Evolutionary conservation across 495 filamentous ascomycete species (phyloP), one percentile per base, ranked within the genome.

Genomic region (Penicillium steckii): DNA sequence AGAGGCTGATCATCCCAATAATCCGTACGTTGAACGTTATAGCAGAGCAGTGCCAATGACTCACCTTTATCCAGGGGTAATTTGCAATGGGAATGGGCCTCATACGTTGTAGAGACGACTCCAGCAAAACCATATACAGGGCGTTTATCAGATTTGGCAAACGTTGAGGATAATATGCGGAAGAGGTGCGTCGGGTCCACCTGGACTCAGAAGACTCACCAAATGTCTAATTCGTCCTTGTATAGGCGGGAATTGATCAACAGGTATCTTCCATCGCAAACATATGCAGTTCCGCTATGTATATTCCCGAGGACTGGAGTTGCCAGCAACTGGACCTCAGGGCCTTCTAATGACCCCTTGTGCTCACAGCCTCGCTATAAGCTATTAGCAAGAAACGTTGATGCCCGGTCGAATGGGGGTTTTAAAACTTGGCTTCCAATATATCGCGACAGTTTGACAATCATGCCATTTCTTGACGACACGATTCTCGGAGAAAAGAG

Each of bases 401-500:
- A 6, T 5, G 12, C 33, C 38, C 26, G 19, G 42, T 8, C 43
- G 27, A 3, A 15, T 43, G 1, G 17, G 24, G 5, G 30, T 17
- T 7, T 51, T 43, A 32, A 44, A 21, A 51, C 48, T 23, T n/a
- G 24, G 18, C 17, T 15, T 30, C 26, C 38, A 4, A 44, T 51
- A 0, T 44, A 44, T 21, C 40, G n/a, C 10, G 48, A 51, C 18
- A 17, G 12, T 2, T n/a, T 15, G 18, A 51, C 48, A 8, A 24
- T 38, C 2, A 37, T 10, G 19, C 22, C 46, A 5, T 49, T 49
- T 32, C 17, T 35, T 24, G 46, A 49, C 17, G 32, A 19, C 5
- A 43, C 24, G 24, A 15, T 33, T 15, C 37, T 19, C 2, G 24
- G 37, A 4, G 37, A 51, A 3, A 24, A 91, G 48, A 29, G 12